These are phyloP conservation scores for Nigrospora sphaerica DNA, from an alignment of 2,329 filamentous ascomycete genomes.

Conservation along the genomic window DNA sequence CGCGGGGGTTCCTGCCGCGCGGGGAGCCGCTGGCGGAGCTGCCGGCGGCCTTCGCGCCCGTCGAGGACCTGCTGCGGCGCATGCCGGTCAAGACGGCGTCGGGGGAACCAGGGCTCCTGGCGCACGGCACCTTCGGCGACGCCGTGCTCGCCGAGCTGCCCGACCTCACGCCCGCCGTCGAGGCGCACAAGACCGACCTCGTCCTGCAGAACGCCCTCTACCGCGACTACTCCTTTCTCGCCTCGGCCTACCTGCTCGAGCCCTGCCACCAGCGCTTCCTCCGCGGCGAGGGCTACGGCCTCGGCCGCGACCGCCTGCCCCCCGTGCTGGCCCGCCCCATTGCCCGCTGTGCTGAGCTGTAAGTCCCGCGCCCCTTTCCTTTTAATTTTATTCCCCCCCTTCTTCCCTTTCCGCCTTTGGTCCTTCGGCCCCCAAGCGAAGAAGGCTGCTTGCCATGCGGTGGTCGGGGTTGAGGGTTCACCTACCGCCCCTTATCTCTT, in stretches of 20 bases:
- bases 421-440: too few species aligned
- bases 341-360: slow-evolving; percentile 78
- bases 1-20: slow-evolving; percentile 67
- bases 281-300: slow-evolving; percentile 68
- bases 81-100: slow-evolving; percentile 65
- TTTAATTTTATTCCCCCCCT: background rate
- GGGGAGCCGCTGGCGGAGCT: slow-evolving; percentile 55
- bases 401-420: background rate
- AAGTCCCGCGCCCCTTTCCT: slow-evolving; percentile 33
- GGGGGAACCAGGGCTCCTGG: slow-evolving; percentile 71
- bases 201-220: slow-evolving; percentile 81
- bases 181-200: slow-evolving; percentile 66
- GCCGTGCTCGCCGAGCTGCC: slow-evolving; percentile 68
- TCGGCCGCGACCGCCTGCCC: slow-evolving; percentile 69
- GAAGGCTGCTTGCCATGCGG: too few species aligned
- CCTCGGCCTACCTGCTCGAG: slow-evolving; percentile 84
- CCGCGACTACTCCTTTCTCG: slow-evolving; percentile 85
- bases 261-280: slow-evolving; percentile 74
- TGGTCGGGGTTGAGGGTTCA: too few species aligned
- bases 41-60: slow-evolving; percentile 63
- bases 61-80: slow-evolving; percentile 45
- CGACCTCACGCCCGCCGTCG: slow-evolving; percentile 66
- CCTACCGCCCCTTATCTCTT: too few species aligned
- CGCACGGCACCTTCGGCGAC: slow-evolving; percentile 64
- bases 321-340: slow-evolving; percentile 72